A percentile compares a stretch with the other conserved stretches of the same genome.
phyloP scores from a whole-genome alignment of 352 stramenopile species.

The Phytopythium chamaehyphon region DNA sequence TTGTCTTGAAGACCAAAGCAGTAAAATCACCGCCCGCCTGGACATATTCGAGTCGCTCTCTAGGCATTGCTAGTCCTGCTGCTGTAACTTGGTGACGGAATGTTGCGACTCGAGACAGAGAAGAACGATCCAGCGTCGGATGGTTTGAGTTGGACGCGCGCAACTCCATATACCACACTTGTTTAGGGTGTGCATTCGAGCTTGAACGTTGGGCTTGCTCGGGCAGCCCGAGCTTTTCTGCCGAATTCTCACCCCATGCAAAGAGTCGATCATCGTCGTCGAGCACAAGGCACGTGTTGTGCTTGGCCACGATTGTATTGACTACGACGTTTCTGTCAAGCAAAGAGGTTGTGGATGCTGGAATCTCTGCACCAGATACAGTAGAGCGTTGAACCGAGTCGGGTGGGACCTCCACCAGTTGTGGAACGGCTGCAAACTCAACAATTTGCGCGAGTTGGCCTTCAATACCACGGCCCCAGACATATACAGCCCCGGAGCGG shows the following conservation, averaged over 20 bases:
- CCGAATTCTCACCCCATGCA: constrained; percentile 41
- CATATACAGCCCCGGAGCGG: constrained; percentile 40
- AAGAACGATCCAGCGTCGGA: neutral
- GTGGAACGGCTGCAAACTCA: constrained; percentile 5
- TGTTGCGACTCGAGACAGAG: constrained; percentile 12
- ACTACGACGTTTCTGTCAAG: neutral
- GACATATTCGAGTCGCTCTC: constrained; percentile 30
- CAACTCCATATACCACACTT: constrained; percentile 47
- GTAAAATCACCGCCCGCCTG: constrained; percentile 43
- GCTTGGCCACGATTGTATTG: constrained; percentile 20
- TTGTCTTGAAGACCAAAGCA: constrained; percentile 44
- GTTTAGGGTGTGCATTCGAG: constrained; percentile 14
- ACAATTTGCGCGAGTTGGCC: constrained; percentile 41
- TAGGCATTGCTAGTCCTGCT: constrained; percentile 16
- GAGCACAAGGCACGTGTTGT: constrained; percentile 28
- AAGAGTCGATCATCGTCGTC: constrained; percentile 51
- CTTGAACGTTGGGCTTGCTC: neutral
- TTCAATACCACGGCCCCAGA: constrained; percentile 46
- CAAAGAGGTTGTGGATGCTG: neutral
- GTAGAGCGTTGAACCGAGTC: constrained; percentile 6
- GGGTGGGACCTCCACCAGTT: constrained; percentile 16
- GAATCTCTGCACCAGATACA: neutral
- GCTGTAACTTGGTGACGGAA: constrained; percentile 30
- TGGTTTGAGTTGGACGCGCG: constrained; percentile 9
- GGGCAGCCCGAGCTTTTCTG: constrained; percentile 29